Percentiles rank a stretch among this genome's conserved stretches.
Conservation (phyloP, 192 early-diverging fungal species). For the Entrophospora sp. region DNA sequence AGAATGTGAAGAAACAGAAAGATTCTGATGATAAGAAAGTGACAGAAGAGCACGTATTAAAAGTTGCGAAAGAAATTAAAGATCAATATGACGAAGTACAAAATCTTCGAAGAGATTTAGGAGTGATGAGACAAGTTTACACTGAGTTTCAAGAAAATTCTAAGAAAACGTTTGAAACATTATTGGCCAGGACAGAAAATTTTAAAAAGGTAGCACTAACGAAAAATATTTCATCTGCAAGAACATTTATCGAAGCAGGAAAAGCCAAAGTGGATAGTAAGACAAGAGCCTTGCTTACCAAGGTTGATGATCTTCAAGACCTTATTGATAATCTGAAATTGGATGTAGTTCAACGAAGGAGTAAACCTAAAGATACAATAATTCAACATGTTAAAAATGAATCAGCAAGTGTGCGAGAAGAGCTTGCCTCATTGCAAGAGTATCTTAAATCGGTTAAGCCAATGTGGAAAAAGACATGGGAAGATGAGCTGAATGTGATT, state of each 20-base stretch:
- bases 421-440: conserved; percentile 42
- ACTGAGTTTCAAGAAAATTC: conserved; percentile 40
- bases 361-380: conserved; percentile 45
- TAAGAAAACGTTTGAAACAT: conserved; percentile 29
- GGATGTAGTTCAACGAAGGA: conserved; percentile 61
- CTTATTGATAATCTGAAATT: conserved; percentile 64
- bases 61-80: conserved; percentile 27
- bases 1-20: conserved; percentile 18
- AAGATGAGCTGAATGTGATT: conserved; percentile 72
- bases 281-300: conserved; percentile 37
- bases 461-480: conserved; percentile 80
- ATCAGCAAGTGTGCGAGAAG: conserved; percentile 37
- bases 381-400: conserved; percentile 48
- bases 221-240: conserved; percentile 25
- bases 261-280: conserved; percentile 46
- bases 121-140: conserved; percentile 43
- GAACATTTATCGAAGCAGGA: conserved; percentile 49
- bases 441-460: conserved; percentile 55
- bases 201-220: conserved; percentile 29
- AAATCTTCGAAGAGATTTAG: conserved; percentile 38
- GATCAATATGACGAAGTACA: conserved; percentile 37
- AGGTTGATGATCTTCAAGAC: conserved; percentile 58
- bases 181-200: conserved; percentile 28
- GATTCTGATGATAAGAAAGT: not conserved
- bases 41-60: not conserved